These are phyloP conservation scores for Zelonia costaricensis DNA, from an alignment of 208 protist genomes.

Conservation along the genomic window DNA sequence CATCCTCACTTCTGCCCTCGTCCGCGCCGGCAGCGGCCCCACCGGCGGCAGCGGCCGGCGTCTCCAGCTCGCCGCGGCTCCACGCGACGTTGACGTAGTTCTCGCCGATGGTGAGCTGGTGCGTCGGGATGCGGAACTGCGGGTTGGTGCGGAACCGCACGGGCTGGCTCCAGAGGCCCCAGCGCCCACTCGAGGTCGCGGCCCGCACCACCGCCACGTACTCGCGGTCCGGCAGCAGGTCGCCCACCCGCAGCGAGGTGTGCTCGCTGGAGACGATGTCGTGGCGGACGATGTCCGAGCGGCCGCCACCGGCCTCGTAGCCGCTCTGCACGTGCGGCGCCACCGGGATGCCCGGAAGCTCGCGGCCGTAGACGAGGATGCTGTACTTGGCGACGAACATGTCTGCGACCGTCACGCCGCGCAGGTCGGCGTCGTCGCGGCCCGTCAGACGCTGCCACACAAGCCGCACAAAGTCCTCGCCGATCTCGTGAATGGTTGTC, in stretches of 20 bases:
- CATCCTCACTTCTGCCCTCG: constrained; percentile 1
- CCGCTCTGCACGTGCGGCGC: constrained; percentile 53
- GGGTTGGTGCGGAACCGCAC: constrained; percentile 87
- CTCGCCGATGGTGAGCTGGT: constrained; percentile 90
- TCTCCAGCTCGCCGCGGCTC: constrained; percentile 57
- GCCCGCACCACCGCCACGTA: constrained; percentile 90
- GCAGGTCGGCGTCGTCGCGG: constrained; percentile 24
- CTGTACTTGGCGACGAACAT: constrained; percentile 81
- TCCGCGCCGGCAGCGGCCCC: neutral
- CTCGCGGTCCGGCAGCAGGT: constrained; percentile 83
- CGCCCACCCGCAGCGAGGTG: constrained; percentile 75
- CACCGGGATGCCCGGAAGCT: constrained; percentile 31
- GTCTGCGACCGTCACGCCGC: constrained; percentile 45
- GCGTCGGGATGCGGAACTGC: constrained; percentile 85
- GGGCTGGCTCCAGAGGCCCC: constrained; percentile 88
- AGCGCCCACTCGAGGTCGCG: constrained; percentile 74
- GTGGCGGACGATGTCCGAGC: constrained; percentile 61
- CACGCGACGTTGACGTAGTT: constrained; percentile 92
- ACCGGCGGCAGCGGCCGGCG: too few species aligned
- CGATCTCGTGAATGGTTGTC: constrained; percentile 88
- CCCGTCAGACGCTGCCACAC: constrained; percentile 78
- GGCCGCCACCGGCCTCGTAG: constrained; percentile 71
- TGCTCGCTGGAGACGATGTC: constrained; percentile 75
- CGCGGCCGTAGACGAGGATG: constrained; percentile 74
- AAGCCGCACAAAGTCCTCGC: constrained; percentile 90